These are phyloP conservation scores for Dioscorea zingiberensis DNA, from an alignment of 106 monocot genomes.

Conservation along the genomic window DNA sequence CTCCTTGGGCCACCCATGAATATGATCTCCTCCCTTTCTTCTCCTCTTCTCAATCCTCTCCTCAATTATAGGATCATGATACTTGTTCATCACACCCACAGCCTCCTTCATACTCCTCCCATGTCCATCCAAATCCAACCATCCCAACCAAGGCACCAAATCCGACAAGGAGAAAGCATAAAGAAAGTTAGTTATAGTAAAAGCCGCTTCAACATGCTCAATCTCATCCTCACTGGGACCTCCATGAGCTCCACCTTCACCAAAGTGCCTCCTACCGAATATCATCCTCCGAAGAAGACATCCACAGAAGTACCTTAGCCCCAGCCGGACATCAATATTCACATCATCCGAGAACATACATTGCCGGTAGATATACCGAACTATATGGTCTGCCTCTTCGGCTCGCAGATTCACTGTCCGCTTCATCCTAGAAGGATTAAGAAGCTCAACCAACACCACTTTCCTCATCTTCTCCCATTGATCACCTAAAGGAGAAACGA, in stretches of 20 bases:
- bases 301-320: conserved; percentile 13
- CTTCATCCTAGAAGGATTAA: no score
- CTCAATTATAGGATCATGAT: conserved; percentile 26
- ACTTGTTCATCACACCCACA: neutral
- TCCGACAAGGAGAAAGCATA: conserved; percentile 17
- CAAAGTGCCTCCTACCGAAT: conserved; percentile 18
- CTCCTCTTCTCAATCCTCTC: conserved; percentile 17
- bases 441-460: no score
- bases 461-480: conserved; percentile 69
- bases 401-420: neutral
- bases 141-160: conserved; percentile 18
- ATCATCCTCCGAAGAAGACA: conserved; percentile 20
- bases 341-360: neutral
- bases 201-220: conserved; percentile 21
- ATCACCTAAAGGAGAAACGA: conserved; percentile 19
- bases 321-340: no score
- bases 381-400: conserved; percentile 41
- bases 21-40: neutral
- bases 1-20: no score
- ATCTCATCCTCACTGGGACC: conserved; percentile 19
- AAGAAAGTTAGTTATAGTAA: neutral
- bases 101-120: conserved; percentile 15
- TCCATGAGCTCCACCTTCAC: no score
- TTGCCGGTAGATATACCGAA: conserved; percentile 16
- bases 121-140: conserved; percentile 26